phyloP scores from a whole-genome alignment of 148 eudicot species.

The Rhododendron henanense region DNA sequence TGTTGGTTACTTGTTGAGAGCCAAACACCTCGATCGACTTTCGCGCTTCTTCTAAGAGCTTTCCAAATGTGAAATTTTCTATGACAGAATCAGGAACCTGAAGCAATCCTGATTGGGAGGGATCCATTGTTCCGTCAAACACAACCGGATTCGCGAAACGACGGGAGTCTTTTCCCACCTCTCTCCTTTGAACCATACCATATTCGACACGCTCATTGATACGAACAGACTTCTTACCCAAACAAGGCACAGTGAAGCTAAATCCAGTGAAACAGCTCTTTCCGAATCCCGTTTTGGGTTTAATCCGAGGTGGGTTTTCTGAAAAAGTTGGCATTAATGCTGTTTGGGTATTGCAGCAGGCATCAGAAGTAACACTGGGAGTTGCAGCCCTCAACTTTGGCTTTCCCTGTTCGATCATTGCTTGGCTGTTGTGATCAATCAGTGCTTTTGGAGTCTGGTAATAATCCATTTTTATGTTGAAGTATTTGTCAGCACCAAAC shows the following conservation, averaged over 20 bases:
- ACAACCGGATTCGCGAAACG: not conserved
- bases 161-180: not conserved
- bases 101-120: conserved; percentile 18
- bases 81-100: conserved; percentile 20
- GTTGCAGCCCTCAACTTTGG: conserved; percentile 26
- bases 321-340: conserved; percentile 25
- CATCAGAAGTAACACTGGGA: conserved; percentile 41
- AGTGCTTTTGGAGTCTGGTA: not conserved
- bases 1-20: conserved; percentile 8
- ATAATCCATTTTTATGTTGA: conserved; percentile 27
- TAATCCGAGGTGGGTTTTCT: conserved; percentile 8
- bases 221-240: conserved; percentile 40
- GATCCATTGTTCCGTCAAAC: conserved; percentile 15
- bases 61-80: not conserved
- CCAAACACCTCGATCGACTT: conserved; percentile 72
- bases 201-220: conserved; percentile 1
- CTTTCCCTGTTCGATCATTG: conserved; percentile 10
- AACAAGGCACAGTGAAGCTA: conserved; percentile 49
- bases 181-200: not conserved
- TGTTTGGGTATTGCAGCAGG: conserved; percentile 45
- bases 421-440: conserved; percentile 3
- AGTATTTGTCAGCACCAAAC: conserved; percentile 63
- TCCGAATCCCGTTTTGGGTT: conserved; percentile 27
- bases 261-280: conserved; percentile 35
- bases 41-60: conserved; percentile 22